Evolutionary conservation across 225 moss, liverwort and hornwort genomes (phyloP), one percentile per base, ranked within the genome.

Genomic region (Pseudoscleropodium purum): DNA sequence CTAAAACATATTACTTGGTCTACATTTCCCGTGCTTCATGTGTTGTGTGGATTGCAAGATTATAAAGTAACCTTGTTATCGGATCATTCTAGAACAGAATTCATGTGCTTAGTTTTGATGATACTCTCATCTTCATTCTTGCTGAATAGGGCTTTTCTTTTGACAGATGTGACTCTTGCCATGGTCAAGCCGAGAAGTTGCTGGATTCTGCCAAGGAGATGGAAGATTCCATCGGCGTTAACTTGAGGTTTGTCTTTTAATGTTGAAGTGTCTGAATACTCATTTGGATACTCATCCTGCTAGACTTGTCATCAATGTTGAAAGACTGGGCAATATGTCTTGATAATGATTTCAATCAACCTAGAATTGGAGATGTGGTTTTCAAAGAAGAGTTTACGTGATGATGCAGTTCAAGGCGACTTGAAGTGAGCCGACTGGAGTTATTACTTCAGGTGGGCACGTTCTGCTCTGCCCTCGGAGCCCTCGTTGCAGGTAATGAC

Each of bases 361-460:
- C 30, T 88, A 65, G 70, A 83, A 73, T 54, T 87, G 82, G 60
- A 74, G 86, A 67, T 54, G 25, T 85, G 74, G 67, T 54, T 79
- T 73, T 57, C 30, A 47, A 82, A 39, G n/a, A 85, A 77, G 64
- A 82, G 78, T 36, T 88, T 74, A 76, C 61, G 79, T 88, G 86
- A 80, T 89, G 77, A 68, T 91, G 91, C 94, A 98, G 98, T 95
- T 99, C 99, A 81, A 94, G 97, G 91, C 95, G 99, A 87, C 92
- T 99, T 79, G 99, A 97, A 91, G 99, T 99, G 90, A 99, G 96
- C 89, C 95, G 97, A 43, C 92, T 99, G 73, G 99, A 99, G 95
- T 94, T 99, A 47, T 94, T 99, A 73, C 97, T 99, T 84, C 97
- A 99, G 91, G 99, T 99, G 94, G 97, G 89, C 87, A 99, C 99